Evolutionary conservation across 2,329 filamentous ascomycete species (phyloP), one percentile per base, ranked within the genome.

Genomic region (Leptosphaerulina australis): DNA sequence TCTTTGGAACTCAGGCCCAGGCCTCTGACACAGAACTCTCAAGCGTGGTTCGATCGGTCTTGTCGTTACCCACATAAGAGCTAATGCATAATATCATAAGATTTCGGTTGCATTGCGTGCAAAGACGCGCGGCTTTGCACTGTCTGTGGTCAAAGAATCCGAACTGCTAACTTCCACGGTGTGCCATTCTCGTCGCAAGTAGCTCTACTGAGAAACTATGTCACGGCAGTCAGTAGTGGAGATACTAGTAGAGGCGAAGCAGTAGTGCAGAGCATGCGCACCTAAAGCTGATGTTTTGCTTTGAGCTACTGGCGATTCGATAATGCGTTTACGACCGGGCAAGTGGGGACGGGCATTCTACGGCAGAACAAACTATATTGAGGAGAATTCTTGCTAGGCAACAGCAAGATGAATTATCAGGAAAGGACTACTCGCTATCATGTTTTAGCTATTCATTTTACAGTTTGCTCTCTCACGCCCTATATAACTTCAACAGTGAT

Each of bases 401-500:
- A 5, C 4, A 4, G 25, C 10, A 12, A 15, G n/a, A 14, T 5
- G 4, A 30, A 14, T 9, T 5, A 12, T 30, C 12, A 15, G 29
- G 3, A 30, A 12, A 11, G 9, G n/a, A 28, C 5, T 8, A n/a
- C n/a, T n/a, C n/a, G n/a, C n/a, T n/a, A 11, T 5, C 4, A 28
- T 28, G 25, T 28, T 12, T 12, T 28, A 5, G 4, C 10, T 28
- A 12, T 28, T 9, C 29, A 15, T 36, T 24, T n/a, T 36, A 9
- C 1, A 6, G 24, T 15, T 17, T 15, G 7, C 6, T 6, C 5
- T 12, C 34, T 24, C 26, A 46, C 12, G 55, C 50, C 6, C 50
- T 58, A 51, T 69, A 71, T 29, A 60, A 52, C 14, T 55, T 58
- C 44, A 71, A 39, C 43, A 70, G 48, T 8, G 53, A 53, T 11